Base-by-base conservation (phyloP, 129 eudicot genomes). In the Silybum marianum region DNA sequence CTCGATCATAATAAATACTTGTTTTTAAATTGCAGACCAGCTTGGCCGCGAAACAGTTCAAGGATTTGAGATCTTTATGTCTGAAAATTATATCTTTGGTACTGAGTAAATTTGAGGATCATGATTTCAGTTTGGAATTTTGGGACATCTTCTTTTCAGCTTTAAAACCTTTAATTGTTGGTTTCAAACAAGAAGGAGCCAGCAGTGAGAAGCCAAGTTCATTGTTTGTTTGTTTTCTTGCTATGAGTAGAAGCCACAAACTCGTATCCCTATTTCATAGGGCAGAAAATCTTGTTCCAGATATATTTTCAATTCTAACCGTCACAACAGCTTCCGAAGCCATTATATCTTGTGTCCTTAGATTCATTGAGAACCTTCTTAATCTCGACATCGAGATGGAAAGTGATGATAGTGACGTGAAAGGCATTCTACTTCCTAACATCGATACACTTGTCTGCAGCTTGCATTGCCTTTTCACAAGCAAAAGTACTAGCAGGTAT, bases 161-260 rank as follows among this genome's bases (percentile, higher is more conserved):
- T 14, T 84, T 89, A 62, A 90, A 85, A 79, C 95, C 98, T 2
- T 87, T 95, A 73, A 78, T 92, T 74, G 85, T 84, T 77, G 86
- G 90, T 75, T 92, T 92, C 70, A 95, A 88, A 85, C 94, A 88
- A 85, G 97, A 95, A 86, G 97, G 93, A 34, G 90, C 97, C 78
- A 95, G 96, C 75, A 92, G 97, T 69, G 95, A 90, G 89, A 91
- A 89, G 82, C 97, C 97, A 69, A 92, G 97, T 79, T 91, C 97
- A 54, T 89, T 95, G 54, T 95, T 95, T 80, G 84, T 88, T 73
- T 95, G 99, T 77, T 92, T 95, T 84, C 90, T 95, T 78, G 95
- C 90, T 9, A 95, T 95, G 99, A 95, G 99, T 79, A 86, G 86
- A 82, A 92, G 92, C 89, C 80, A 74, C 81, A 89, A 88, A 77